phyloP scores from a whole-genome alignment of 140 eudicot genomes.

The Flaveria floridana region DNA sequence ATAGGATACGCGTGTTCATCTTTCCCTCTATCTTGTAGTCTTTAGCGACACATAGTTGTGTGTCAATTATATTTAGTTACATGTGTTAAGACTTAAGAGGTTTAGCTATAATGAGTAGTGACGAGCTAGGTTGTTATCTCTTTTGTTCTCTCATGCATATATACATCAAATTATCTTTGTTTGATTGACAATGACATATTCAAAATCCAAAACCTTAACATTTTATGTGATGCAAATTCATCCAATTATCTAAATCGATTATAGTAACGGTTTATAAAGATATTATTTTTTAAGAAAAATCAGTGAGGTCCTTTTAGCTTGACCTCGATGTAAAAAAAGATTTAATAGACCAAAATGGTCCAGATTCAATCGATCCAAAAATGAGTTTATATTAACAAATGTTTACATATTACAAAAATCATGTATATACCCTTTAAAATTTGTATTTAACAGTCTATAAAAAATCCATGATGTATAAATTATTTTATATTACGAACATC shows the following conservation, averaged over 20 bases:
- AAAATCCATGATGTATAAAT: no score
- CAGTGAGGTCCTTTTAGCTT: not conserved
- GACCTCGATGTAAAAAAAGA: not conserved
- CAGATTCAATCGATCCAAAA: not conserved
- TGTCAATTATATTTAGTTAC: not conserved
- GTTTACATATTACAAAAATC: not conserved
- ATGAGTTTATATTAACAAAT: not conserved
- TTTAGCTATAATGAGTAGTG: no score
- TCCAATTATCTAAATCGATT: not conserved
- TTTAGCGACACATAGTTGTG: not conserved
- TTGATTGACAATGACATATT: not conserved
- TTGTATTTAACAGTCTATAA: not conserved
- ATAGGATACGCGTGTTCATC: no score
- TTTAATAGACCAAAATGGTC: not conserved
- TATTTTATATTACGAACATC: not conserved
- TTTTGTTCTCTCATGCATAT: no score
- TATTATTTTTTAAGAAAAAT: not conserved
- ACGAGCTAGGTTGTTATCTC: no score
- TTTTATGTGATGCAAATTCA: constrained; percentile 6
- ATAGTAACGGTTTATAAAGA: not conserved
- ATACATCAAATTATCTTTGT: no score
- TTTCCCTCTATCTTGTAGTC: not conserved
- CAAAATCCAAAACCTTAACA: not conserved
- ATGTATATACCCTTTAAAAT: not conserved
- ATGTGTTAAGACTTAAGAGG: no score